A percentile compares a stretch with the other conserved stretches of the same genome.
These are phyloP conservation scores for Mycena indigotica DNA, from an alignment of 768 basidiomycete genomes.

Conservation along the genomic window DNA sequence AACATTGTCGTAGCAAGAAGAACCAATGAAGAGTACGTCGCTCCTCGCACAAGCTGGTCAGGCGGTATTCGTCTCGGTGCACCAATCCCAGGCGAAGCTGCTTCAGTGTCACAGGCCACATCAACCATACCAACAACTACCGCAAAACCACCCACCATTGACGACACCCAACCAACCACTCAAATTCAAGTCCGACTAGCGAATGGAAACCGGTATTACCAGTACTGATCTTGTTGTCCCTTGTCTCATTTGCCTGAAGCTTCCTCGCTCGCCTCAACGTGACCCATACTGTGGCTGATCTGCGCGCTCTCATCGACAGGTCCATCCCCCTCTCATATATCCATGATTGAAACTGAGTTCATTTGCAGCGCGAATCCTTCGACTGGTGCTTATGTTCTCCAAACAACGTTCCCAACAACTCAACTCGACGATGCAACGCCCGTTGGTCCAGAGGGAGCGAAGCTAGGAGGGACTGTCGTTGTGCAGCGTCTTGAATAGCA, in stretches of 20 bases:
- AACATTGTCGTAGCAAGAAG: slow-evolving; percentile 79
- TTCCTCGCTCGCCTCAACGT: slow-evolving; percentile 69
- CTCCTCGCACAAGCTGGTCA: slow-evolving; percentile 44
- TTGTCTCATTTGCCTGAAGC: slow-evolving; percentile 31
- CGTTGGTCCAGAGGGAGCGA: slow-evolving; percentile 3
- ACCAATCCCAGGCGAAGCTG: slow-evolving; percentile 65
- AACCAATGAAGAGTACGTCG: slow-evolving; percentile 67
- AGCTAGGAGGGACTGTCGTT: slow-evolving; percentile 13
- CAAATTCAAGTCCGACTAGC: slow-evolving; percentile 88
- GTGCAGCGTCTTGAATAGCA: slow-evolving; percentile 7
- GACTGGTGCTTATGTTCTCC: slow-evolving; percentile 69
- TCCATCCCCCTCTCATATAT: background rate
- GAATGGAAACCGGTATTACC: slow-evolving; percentile 78
- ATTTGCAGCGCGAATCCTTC: slow-evolving; percentile 64
- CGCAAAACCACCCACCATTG: slow-evolving; percentile 65
- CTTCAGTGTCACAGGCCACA: slow-evolving; percentile 38
- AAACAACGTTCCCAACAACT: slow-evolving; percentile 87
- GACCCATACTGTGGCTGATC: slow-evolving; percentile 60
- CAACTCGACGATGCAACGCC: slow-evolving; percentile 55
- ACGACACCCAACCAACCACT: slow-evolving; percentile 79
- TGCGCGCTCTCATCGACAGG: slow-evolving; percentile 15
- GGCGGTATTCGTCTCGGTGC: slow-evolving; percentile 68
- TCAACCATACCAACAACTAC: slow-evolving; percentile 17
- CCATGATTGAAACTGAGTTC: background rate
- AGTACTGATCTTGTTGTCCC: slow-evolving; percentile 1